Percentiles rank a stretch among this genome's conserved stretches.
These are phyloP conservation scores for Phragmites australis DNA, from an alignment of 176 grass and related monocot genomes.

Conservation along the genomic window DNA sequence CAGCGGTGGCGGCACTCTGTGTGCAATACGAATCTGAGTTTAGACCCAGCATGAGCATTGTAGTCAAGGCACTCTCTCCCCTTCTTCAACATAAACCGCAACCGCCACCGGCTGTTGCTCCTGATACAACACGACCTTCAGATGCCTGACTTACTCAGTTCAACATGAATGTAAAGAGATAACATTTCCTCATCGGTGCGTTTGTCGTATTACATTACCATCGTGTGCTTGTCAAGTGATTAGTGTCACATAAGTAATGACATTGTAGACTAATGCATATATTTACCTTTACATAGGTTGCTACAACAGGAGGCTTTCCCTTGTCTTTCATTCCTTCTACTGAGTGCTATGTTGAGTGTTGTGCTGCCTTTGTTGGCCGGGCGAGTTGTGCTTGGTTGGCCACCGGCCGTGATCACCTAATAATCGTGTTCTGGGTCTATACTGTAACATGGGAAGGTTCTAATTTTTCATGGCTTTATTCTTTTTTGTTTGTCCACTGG, in stretches of 20 bases:
- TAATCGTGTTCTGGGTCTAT: slow-evolving; percentile 11
- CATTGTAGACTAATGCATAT: slow-evolving; percentile 1
- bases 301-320: neutral
- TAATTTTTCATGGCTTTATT: slow-evolving; percentile 7
- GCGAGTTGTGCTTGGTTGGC: slow-evolving; percentile 11
- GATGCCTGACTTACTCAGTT: slow-evolving; percentile 30
- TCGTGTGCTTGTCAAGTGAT: neutral
- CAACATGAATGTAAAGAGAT: slow-evolving; percentile 33
- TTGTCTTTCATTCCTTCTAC: neutral
- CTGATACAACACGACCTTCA: slow-evolving; percentile 20
- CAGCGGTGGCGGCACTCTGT: slow-evolving; percentile 74
- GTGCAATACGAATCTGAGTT: slow-evolving; percentile 84
- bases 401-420: slow-evolving; percentile 1
- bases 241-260: neutral
- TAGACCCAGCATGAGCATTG: slow-evolving; percentile 92
- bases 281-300: slow-evolving; percentile 6
- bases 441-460: slow-evolving; percentile 19
- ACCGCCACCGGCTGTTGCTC: slow-evolving; percentile 9
- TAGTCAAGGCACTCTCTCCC: slow-evolving; percentile 80
- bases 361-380: neutral
- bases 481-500: slow-evolving; percentile 6
- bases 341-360: neutral
- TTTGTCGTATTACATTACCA: neutral
- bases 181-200: neutral
- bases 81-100: slow-evolving; percentile 63